phyloP scores from a whole-genome alignment of 768 basidiomycete genomes.

The Mycena latifolia region DNA sequence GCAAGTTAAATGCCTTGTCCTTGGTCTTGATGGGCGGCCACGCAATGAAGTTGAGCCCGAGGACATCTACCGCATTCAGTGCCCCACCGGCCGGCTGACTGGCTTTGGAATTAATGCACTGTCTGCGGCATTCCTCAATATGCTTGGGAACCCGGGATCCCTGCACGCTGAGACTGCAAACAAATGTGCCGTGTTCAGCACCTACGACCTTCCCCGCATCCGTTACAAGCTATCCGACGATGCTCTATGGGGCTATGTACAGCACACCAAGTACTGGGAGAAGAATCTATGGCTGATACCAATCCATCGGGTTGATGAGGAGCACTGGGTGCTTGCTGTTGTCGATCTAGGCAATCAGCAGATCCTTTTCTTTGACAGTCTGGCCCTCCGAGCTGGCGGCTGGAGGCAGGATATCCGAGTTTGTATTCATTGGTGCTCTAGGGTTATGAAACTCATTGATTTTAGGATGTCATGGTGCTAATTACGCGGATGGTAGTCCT shows the following conservation, averaged over 20 bases:
- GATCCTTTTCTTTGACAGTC: constrained; percentile 48
- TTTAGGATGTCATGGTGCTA: constrained; percentile 28
- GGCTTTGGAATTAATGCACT: constrained; percentile 41
- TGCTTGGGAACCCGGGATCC: not conserved
- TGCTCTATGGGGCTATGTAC: constrained; percentile 38
- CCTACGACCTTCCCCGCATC: constrained; percentile 35
- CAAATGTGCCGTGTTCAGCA: constrained; percentile 32
- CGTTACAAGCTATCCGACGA: constrained; percentile 32
- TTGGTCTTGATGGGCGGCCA: not conserved
- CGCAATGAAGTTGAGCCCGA: not conserved
- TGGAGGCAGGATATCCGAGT: constrained; percentile 33
- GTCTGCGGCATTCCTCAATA: constrained; percentile 36
- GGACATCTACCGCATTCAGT: not conserved
- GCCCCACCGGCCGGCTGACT: constrained; percentile 39
- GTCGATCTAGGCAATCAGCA: constrained; percentile 24
- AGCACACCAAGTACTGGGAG: constrained; percentile 41
- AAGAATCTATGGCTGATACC: constrained; percentile 51
- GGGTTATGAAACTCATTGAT: not conserved
- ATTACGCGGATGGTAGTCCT: constrained; percentile 29
- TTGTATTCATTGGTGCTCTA: not conserved
- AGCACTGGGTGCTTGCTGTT: constrained; percentile 50
- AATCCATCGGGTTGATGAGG: constrained; percentile 40
- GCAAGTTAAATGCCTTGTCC: not conserved
- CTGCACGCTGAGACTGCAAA: not conserved
- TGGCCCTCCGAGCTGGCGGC: constrained; percentile 22